Base-by-base conservation (phyloP, 1,139 yeast species). In the Saccharomyces hybrid region DNA sequence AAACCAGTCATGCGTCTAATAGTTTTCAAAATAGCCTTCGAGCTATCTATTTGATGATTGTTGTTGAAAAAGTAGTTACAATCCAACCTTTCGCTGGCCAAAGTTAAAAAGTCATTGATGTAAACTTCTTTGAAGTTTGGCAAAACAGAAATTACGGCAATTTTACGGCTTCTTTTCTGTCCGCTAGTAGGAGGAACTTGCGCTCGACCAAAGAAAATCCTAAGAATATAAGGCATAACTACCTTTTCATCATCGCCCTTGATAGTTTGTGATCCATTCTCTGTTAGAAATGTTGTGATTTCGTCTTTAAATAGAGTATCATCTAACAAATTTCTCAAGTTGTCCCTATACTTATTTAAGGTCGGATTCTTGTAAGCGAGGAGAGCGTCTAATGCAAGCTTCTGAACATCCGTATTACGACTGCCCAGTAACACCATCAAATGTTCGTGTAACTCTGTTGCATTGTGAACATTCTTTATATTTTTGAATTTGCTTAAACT, bases 281-380 rank as follows among this genome's bases (percentile, higher is more conserved):
- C 74, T 5, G 80, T 73, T 41, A 88, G 73, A 49, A 93, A 77
- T 34, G 79, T 80, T 34, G 88, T 74, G 34, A 91, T 73, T 69
- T 91, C 97, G 68, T 95, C 99, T 57, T 89, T 82, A 72, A 89
- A 91, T 27, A 85, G 74, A 1, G 88, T 80, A 59, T 90, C 96
- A 66, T 91, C 96, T 31, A 93, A 73, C 55, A 95, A 72, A 61
- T 87, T 90, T 53, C 73, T 78, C 63, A 95, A 74, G 60, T 85
- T 84, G 59, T 87, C 96, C 57, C 77, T 76, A 66, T 90, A 91
- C 67, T 84, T 87, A 53, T 76, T 76, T 32, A 88, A 71, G 1
- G 76, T 73, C 1, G 80, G 77, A 55, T 79, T 76, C 58, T 83
- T 82, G 76, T 79, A 87, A 49, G 86, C 82, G 48, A 89, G 71